Evolutionary conservation across 441 rosid genomes (phyloP).

Genomic region (Omphalea diandra): DNA sequence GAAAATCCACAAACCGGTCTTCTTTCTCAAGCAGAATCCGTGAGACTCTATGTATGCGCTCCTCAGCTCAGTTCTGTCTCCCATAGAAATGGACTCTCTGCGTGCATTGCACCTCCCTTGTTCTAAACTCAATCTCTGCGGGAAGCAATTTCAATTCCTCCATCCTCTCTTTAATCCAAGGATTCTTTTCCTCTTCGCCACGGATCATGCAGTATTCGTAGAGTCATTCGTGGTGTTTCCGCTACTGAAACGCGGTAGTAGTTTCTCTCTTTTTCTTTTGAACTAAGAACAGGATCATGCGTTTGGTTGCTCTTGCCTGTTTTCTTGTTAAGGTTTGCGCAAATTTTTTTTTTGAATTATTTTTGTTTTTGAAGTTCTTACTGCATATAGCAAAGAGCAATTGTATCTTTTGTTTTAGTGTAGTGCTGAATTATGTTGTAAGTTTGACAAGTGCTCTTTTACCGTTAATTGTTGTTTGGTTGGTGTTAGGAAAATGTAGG

Average conservation of each 20-base stretch:
- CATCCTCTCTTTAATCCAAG: constrained; percentile 23
- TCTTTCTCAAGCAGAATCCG: too few species aligned
- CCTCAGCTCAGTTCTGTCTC: too few species aligned
- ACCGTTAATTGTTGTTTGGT: too few species aligned
- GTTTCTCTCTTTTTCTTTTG: not conserved
- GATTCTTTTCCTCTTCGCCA: constrained; percentile 25
- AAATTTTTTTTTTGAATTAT: not conserved
- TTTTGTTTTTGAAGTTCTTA: too few species aligned
- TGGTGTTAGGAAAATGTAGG: too few species aligned
- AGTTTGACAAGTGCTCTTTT: not conserved
- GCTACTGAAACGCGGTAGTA: constrained; percentile 43
- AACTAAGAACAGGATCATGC: too few species aligned
- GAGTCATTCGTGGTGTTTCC: constrained; percentile 37
- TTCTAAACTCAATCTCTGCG: not conserved
- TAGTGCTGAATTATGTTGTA: not conserved
- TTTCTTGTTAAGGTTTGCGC: not conserved
- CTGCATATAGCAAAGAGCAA: too few species aligned
- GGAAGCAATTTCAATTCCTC: constrained; percentile 4
- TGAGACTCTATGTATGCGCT: too few species aligned
- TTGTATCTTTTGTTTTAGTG: not conserved
- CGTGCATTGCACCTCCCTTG: constrained; percentile 8
- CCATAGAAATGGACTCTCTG: constrained; percentile 20
- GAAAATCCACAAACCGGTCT: too few species aligned
- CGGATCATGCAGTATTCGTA: not conserved
- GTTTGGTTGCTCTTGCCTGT: too few species aligned